phyloP scores from a whole-genome alignment of 2,329 filamentous ascomycete species.

The Fusarium equiseti region DNA sequence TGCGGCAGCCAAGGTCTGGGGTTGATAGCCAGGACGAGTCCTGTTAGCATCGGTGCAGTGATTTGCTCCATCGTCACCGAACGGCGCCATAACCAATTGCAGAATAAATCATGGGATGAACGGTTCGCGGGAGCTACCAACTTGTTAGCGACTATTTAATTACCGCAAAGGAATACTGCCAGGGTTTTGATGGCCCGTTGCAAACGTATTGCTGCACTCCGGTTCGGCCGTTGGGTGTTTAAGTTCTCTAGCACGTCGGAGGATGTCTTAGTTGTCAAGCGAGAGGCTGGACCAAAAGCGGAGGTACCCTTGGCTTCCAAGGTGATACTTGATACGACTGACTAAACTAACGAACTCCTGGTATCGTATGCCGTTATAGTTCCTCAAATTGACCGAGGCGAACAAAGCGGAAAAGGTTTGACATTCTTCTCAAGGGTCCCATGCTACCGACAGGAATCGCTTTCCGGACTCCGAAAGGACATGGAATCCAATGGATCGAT shows the following conservation, averaged over 20 bases:
- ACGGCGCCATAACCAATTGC: slow-evolving; percentile 24
- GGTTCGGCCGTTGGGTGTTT: slow-evolving; percentile 35
- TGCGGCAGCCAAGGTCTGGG: slow-evolving; percentile 32
- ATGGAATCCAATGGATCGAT: slow-evolving; percentile 10
- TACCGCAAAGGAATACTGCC: slow-evolving; percentile 31
- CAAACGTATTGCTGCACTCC: slow-evolving; percentile 23
- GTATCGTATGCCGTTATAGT: slow-evolving; percentile 4
- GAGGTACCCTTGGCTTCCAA: background rate
- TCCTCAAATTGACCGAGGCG: slow-evolving; percentile 1
- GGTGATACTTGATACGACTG: background rate
- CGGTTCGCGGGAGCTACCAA: slow-evolving; percentile 29
- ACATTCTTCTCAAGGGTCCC: slow-evolving; percentile 31
- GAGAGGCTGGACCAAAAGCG: background rate
- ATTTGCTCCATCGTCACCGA: slow-evolving; percentile 24
- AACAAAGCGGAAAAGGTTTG: slow-evolving; percentile 17
- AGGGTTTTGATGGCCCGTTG: slow-evolving; percentile 28
- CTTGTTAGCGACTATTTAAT: slow-evolving; percentile 38
- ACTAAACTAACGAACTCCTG: background rate
- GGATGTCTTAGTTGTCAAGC: slow-evolving; percentile 22
- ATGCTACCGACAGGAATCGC: slow-evolving; percentile 28
- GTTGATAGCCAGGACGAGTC: slow-evolving; percentile 26
- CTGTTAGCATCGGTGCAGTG: background rate
- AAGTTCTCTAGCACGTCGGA: slow-evolving; percentile 19
- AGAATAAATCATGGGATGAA: slow-evolving; percentile 33
- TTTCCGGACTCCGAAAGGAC: slow-evolving; percentile 4